These are phyloP conservation scores for Aspergillus phoenicis DNA, from an alignment of 2,329 filamentous ascomycete genomes.

Conservation along the genomic window DNA sequence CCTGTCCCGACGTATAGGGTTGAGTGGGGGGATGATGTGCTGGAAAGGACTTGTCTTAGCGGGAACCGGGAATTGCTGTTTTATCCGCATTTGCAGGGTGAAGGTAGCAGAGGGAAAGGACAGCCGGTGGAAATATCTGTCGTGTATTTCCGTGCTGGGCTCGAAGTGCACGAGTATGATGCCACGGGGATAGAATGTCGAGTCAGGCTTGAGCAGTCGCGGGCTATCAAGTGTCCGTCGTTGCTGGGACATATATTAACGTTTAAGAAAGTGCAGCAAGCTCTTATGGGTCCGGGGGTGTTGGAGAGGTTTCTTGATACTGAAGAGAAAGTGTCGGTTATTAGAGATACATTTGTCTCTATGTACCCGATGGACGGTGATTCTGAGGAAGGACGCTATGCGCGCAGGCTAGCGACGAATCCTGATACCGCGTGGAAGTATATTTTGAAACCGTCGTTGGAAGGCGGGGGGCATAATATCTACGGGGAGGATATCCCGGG, in stretches of 20 bases:
- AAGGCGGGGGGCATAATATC: slow-evolving; percentile 50
- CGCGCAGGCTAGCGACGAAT: slow-evolving; percentile 29
- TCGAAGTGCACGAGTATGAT: slow-evolving; percentile 46
- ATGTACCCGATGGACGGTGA: slow-evolving; percentile 40
- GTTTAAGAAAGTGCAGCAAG: slow-evolving; percentile 50
- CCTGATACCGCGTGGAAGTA: slow-evolving; percentile 28
- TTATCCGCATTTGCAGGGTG: slow-evolving; percentile 26
- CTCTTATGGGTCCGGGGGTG: slow-evolving; percentile 35
- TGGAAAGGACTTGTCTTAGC: slow-evolving; percentile 33
- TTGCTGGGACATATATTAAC: slow-evolving; percentile 46
- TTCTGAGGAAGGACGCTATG: slow-evolving; percentile 31
- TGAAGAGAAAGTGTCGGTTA: slow-evolving; percentile 25
- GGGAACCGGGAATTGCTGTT: slow-evolving; percentile 41
- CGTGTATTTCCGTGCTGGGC: slow-evolving; percentile 49
- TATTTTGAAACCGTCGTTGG: slow-evolving; percentile 49
- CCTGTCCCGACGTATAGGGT: slow-evolving; percentile 42
- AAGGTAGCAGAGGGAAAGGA: not conserved
- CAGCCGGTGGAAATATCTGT: slow-evolving; percentile 44
- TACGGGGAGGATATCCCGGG: slow-evolving; percentile 42
- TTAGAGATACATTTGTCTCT: slow-evolving; percentile 42
- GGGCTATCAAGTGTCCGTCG: slow-evolving; percentile 50
- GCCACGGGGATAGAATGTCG: slow-evolving; percentile 32
- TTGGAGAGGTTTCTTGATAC: slow-evolving; percentile 39
- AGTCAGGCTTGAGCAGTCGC: slow-evolving; percentile 41
- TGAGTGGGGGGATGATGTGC: slow-evolving; percentile 37